Evolutionary conservation across 2,329 filamentous ascomycete genomes (phyloP).

Genomic region (Fusarium beomiforme): DNA sequence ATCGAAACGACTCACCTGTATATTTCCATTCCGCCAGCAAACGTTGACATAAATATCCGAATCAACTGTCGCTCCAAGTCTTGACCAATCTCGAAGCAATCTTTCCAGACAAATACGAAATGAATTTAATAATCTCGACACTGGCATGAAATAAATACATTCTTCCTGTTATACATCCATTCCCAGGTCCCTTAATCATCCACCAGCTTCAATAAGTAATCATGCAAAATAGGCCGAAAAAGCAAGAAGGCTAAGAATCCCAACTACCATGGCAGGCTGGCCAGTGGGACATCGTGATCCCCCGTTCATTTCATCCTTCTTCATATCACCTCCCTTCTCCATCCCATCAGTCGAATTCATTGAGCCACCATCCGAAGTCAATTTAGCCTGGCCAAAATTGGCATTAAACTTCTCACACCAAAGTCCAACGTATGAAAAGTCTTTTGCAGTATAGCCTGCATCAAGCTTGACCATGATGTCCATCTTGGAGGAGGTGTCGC

Average conservation of each 20-base stretch:
- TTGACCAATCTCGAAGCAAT: no score
- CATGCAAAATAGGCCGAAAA: neutral
- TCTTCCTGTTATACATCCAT: neutral
- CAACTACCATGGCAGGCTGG: neutral
- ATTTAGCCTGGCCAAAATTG: neutral
- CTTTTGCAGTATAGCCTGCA: neutral
- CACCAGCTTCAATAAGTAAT: neutral
- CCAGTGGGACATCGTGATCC: neutral
- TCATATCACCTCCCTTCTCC: neutral
- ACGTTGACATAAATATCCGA: no score
- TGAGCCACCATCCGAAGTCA: neutral
- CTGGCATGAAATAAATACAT: neutral
- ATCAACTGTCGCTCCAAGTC: no score
- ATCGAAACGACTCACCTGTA: no score
- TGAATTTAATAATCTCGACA: neutral
- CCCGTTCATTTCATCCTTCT: neutral
- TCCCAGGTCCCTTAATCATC: fast-evolving
- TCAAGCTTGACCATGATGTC: neutral
- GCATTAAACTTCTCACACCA: neutral
- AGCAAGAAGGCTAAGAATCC: neutral
- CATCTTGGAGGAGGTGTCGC: neutral
- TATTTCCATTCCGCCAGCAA: no score
- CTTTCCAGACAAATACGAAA: no score
- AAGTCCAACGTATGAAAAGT: neutral
- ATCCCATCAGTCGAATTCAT: neutral